These are phyloP conservation scores for Liriodendron chinense DNA, from an alignment of 164 flowering plant species.

Conservation along the genomic window DNA sequence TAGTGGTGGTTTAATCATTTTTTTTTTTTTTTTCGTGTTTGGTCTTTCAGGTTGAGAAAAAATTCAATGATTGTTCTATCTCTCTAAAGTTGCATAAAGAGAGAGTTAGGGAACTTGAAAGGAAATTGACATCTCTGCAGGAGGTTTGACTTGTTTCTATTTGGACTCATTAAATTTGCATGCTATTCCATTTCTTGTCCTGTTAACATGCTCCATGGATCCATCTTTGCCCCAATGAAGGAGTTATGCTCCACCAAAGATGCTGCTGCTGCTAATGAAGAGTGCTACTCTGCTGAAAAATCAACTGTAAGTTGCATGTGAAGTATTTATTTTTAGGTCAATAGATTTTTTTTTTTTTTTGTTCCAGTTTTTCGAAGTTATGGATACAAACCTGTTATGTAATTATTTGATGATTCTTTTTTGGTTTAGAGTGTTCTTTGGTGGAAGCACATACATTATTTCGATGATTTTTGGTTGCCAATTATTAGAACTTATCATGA, in stretches of 20 bases:
- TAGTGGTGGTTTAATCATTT: neutral
- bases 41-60: slow-evolving; percentile 55
- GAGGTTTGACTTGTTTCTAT: slow-evolving; percentile 39
- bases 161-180: neutral
- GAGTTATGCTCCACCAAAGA: slow-evolving; percentile 66
- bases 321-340: neutral
- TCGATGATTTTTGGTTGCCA: neutral
- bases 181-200: slow-evolving; percentile 1
- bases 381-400: neutral
- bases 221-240: slow-evolving; percentile 24
- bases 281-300: slow-evolving; percentile 62
- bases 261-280: slow-evolving; percentile 62
- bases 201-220: neutral
- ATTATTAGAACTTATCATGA: neutral
- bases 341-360: neutral
- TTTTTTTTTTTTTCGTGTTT: neutral
- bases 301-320: slow-evolving; percentile 53
- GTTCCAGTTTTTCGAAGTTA: neutral
- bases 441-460: neutral
- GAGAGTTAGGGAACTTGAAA: slow-evolving; percentile 64
- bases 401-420: neutral
- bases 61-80: slow-evolving; percentile 54
- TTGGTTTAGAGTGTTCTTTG: neutral
- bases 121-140: slow-evolving; percentile 55
- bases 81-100: slow-evolving; percentile 68